Base-by-base conservation (phyloP, 768 basidiomycete species). In the Scleroderma bovista region DNA sequence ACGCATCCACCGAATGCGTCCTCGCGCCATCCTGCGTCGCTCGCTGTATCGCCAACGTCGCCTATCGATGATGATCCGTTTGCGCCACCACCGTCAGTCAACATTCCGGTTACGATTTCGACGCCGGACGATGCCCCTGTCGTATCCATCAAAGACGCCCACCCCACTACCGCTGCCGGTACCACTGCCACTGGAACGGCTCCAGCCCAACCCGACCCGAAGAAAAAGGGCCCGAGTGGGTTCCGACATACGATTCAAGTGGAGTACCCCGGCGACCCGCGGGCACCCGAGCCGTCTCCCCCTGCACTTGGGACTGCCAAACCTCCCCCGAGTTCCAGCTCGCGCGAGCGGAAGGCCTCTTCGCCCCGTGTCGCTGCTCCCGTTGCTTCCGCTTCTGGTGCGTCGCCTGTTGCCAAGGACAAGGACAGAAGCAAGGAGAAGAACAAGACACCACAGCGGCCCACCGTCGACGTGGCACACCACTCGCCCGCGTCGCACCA, bases 191-290 rank as follows among this genome's bases (percentile, higher is more conserved):
- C 26, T 5, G 26, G 26, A 4, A 29, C 9, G 26, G 5, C 58
- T 53, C 60, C 65, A 31, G 57, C 71, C 51, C 75, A 72, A 54
- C 58, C 68, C 4, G 72, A 84, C 44, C 51, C 64, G 48, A 80
- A 79, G 63, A 72, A 75, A 55, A 80, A 72, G 52, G 70, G 69
- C 17, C 17, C 60, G 8, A 24, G 53, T 2, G 75, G 75, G 47
- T 84, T 88, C 67, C 75, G 93, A 44, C 93, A 98, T 68, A 98
- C 96, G 10, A 90, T 98, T 42, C 96, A 98, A 66, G 87, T 98
- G 51, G 96, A 99, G 68, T 98, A 97, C 59, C 51, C 58, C 6
- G 88, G 86, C 50, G 84, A 84, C 48, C 77, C 58, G 26, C 49
- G 50, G 3, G 33, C 77, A 6, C 56, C 53, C 37, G 64, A 63